phyloP scores from a whole-genome alignment of 371 early-diverging fungal species.

The Mortierella sp. region DNA sequence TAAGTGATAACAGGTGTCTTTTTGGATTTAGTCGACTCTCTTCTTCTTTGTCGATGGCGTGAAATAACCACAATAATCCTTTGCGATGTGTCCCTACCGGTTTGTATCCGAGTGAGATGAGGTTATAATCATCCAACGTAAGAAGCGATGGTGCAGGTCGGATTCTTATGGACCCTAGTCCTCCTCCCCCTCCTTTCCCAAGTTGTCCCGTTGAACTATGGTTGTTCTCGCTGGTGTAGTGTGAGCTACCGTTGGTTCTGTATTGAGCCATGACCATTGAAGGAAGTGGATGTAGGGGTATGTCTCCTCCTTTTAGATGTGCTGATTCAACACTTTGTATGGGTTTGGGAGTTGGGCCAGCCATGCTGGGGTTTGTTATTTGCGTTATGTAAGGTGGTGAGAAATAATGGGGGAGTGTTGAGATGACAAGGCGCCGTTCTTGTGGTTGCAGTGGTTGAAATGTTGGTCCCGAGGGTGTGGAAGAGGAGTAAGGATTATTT shows the following conservation, averaged over 20 bases:
- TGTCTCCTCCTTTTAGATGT: background rate
- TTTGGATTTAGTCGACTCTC: background rate
- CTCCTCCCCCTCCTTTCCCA: background rate
- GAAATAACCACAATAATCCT: no score
- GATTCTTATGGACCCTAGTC: slow-evolving; percentile 3
- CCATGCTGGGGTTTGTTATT: background rate
- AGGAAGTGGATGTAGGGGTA: slow-evolving; percentile 12
- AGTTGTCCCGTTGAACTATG: background rate
- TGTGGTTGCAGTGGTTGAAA: no score
- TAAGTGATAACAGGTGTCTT: background rate
- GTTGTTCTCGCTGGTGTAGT: background rate
- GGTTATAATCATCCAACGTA: slow-evolving; percentile 50
- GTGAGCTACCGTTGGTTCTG: slow-evolving; percentile 11
- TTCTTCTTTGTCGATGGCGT: background rate
- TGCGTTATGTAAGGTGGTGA: background rate
- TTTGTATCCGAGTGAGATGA: slow-evolving; percentile 52
- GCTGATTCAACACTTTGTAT: background rate
- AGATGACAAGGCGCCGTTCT: no score
- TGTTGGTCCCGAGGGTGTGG: no score
- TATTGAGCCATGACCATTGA: slow-evolving; percentile 3
- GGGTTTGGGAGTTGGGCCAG: background rate
- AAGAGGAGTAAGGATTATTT: no score
- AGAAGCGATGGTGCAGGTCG: slow-evolving; percentile 21
- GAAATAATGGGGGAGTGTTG: no score
- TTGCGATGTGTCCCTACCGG: slow-evolving; percentile 24